Conservation (phyloP, 352 stramenopile genomes). For the Phytopythium ostracodes region DNA sequence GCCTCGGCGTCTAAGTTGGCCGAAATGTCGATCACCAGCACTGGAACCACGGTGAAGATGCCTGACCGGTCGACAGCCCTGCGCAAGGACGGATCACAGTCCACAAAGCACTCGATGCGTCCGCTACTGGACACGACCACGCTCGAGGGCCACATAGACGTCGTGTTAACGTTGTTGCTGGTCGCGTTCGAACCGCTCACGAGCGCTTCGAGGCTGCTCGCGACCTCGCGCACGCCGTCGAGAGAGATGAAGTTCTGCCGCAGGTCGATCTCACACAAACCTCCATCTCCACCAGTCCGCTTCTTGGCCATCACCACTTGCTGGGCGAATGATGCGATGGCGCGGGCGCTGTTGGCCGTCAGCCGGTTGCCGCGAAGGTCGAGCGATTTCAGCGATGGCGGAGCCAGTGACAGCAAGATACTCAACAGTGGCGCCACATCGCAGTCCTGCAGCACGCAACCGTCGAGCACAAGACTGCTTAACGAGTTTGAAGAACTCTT, state of each 20-base stretch:
- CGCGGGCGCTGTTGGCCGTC: slow-evolving; percentile 41
- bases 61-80: background rate
- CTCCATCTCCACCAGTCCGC: background rate
- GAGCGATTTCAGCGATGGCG: slow-evolving; percentile 19
- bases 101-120: slow-evolving; percentile 48
- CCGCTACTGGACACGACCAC: slow-evolving; percentile 45
- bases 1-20: slow-evolving; percentile 38
- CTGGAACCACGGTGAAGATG: background rate
- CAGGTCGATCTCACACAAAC: slow-evolving; percentile 49
- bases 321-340: slow-evolving; percentile 28
- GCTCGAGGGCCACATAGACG: slow-evolving; percentile 15
- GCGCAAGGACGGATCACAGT: background rate
- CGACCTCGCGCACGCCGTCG: slow-evolving; percentile 53
- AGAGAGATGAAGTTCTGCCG: slow-evolving; percentile 70
- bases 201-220: slow-evolving; percentile 39
- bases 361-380: slow-evolving; percentile 62
- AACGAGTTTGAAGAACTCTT: background rate
- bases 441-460: slow-evolving; percentile 29
- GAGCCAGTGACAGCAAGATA: slow-evolving; percentile 26
- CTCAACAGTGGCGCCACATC: slow-evolving; percentile 41
- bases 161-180: background rate
- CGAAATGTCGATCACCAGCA: slow-evolving; percentile 48
- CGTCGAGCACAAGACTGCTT: slow-evolving; percentile 5
- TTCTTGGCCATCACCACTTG: slow-evolving; percentile 11
- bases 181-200: background rate